Evolutionary conservation across 2,329 filamentous ascomycete genomes (phyloP).

Genomic region (Gnomoniopsis smithogilvyi): DNA sequence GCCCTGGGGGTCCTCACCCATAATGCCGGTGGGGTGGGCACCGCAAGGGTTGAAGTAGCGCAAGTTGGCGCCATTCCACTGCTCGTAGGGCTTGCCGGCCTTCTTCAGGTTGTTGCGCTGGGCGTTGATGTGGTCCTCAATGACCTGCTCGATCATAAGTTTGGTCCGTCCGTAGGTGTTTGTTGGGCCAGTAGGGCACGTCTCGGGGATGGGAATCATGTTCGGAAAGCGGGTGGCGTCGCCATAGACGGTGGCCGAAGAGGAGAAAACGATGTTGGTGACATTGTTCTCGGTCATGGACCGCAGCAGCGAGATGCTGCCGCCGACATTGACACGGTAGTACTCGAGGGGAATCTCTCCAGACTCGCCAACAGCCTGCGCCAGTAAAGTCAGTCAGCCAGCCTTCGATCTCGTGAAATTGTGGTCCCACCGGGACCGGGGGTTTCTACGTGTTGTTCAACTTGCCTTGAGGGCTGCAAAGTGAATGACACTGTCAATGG

Average conservation of each 20-base stretch:
- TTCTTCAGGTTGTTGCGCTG: constrained; percentile 82
- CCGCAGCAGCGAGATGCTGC: constrained; percentile 81
- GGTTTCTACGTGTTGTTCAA: constrained; percentile 7
- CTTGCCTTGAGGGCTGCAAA: constrained; percentile 93
- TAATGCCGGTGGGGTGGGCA: constrained; percentile 89
- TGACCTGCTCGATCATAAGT: constrained; percentile 84
- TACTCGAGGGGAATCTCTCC: constrained; percentile 93
- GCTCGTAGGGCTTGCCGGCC: constrained; percentile 69
- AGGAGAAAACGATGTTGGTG: constrained; percentile 97
- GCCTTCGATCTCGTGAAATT: background rate
- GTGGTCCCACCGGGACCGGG: background rate
- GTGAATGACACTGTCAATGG: constrained; percentile 97
- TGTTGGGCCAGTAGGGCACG: constrained; percentile 92
- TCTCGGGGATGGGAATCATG: constrained; percentile 98
- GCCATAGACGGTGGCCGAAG: constrained; percentile 95
- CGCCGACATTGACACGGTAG: constrained; percentile 94
- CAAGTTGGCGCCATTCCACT: constrained; percentile 90
- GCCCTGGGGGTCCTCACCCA: constrained; percentile 97
- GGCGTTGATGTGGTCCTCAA: constrained; percentile 85
- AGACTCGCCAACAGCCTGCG: constrained; percentile 90
- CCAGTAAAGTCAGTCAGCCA: background rate
- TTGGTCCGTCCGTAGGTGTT: constrained; percentile 99
- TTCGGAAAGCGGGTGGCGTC: constrained; percentile 93
- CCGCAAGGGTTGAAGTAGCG: constrained; percentile 98
- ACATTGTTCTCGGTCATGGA: constrained; percentile 90